Percentiles rank a stretch among this genome's conserved stretches.
These are phyloP conservation scores for Trichomonas tenax DNA, from an alignment of 208 protist genomes.

Conservation along the genomic window DNA sequence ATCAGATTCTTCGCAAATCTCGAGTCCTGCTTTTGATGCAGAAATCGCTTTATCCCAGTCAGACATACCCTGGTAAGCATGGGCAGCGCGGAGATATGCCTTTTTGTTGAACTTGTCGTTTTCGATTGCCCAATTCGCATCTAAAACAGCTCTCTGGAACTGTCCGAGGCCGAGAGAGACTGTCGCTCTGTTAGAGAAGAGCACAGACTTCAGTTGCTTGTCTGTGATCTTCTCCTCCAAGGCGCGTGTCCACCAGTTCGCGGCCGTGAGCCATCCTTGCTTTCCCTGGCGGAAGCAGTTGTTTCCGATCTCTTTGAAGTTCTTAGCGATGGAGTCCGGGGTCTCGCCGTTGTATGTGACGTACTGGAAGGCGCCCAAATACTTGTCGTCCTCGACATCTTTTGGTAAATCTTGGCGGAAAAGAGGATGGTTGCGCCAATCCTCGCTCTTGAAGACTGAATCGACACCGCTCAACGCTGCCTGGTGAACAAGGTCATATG, in stretches of 20 bases:
- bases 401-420: neutral
- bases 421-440: neutral
- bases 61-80: slow-evolving; percentile 1
- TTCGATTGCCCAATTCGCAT: neutral
- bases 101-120: neutral
- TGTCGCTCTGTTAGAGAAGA: neutral
- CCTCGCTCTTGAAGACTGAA: neutral
- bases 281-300: neutral
- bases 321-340: neutral
- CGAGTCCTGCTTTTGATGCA: neutral
- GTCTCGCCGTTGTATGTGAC: slow-evolving; percentile 2
- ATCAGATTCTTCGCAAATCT: neutral
- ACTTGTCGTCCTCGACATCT: neutral
- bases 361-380: neutral
- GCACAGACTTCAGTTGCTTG: neutral
- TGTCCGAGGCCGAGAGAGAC: neutral
- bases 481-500: neutral
- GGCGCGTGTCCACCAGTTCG: neutral
- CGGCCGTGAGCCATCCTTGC: neutral
- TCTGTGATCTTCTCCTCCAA: neutral
- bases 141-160: neutral
- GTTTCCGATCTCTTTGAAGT: slow-evolving; percentile 13
- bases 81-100: neutral
- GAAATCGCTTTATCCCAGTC: neutral
- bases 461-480: neutral